Percentiles rank a stretch among this genome's conserved stretches.
These are phyloP conservation scores for Nannochloris sp. DNA, from an alignment of 139 green algal genomes.

Conservation along the genomic window DNA sequence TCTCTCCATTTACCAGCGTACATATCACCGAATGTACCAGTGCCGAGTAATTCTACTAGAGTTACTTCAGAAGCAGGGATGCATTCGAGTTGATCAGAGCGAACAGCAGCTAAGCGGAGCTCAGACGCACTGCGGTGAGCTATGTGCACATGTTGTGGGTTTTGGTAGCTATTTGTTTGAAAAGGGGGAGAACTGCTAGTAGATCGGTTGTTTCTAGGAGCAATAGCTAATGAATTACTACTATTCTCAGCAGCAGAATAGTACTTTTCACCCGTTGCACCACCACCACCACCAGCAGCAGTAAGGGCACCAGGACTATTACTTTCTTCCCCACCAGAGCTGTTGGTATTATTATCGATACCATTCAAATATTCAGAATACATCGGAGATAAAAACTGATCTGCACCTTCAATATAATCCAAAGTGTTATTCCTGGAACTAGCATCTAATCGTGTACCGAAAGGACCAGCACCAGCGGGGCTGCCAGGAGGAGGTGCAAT, in stretches of 20 bases:
- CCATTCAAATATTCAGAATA: no score
- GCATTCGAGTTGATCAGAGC: slow-evolving; percentile 38
- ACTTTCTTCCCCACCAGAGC: background rate
- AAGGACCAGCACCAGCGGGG: background rate
- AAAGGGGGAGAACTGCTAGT: no score
- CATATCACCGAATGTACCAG: slow-evolving; percentile 27
- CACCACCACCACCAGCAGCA: background rate
- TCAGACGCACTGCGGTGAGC: background rate
- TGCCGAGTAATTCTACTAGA: slow-evolving; percentile 1
- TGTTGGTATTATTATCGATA: background rate
- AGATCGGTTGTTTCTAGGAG: no score
- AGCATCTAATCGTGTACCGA: no score
- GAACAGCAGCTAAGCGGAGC: background rate
- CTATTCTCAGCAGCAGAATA: no score
- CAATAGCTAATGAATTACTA: no score
- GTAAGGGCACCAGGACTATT: background rate
- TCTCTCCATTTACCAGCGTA: slow-evolving; percentile 48
- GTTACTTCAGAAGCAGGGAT: slow-evolving; percentile 37
- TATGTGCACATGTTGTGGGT: no score
- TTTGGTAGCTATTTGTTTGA: no score
- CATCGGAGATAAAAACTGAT: no score
- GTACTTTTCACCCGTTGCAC: no score
- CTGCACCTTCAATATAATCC: background rate
- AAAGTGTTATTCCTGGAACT: background rate
- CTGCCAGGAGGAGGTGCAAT: background rate